A percentile compares a stretch with the other conserved stretches of the same genome.
Conservation (phyloP, 176 grass and related monocot genomes). For the Carex pumila region DNA sequence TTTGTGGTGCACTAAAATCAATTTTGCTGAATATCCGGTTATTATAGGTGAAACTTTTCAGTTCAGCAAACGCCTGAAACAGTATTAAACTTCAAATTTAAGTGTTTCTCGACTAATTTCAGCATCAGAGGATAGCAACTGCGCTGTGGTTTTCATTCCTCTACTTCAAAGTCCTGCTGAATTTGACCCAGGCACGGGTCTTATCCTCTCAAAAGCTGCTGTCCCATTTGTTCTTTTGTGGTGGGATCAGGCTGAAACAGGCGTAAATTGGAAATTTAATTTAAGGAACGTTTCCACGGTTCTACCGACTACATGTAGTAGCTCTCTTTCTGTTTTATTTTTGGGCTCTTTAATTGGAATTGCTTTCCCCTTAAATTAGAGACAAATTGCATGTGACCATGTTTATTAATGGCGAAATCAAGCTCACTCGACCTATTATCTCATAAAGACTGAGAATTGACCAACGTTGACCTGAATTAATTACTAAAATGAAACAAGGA, state of each 20-base stretch:
- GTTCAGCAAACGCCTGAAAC: neutral
- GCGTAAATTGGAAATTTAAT: neutral
- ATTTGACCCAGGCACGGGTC: neutral
- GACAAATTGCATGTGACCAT: neutral
- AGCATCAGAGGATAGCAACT: neutral
- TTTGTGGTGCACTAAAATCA: neutral
- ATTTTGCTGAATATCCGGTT: neutral
- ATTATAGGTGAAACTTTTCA: neutral
- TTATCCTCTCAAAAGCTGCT: neutral
- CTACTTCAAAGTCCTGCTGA: neutral
- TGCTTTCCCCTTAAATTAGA: neutral
- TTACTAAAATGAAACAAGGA: neutral
- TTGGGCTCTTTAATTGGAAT: neutral
- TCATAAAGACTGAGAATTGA: conserved; percentile 1
- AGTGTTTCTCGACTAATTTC: neutral
- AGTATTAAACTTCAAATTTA: neutral
- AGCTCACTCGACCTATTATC: neutral
- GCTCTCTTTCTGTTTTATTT: neutral
- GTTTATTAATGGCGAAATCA: neutral
- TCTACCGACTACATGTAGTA: neutral
- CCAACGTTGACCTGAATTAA: neutral
- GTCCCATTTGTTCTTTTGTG: neutral
- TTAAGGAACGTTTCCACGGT: neutral
- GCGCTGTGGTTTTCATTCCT: neutral
- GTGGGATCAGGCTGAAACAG: neutral